Conservation (phyloP, 2,329 filamentous ascomycete genomes). For the Pseudogymnoascus sp. region DNA sequence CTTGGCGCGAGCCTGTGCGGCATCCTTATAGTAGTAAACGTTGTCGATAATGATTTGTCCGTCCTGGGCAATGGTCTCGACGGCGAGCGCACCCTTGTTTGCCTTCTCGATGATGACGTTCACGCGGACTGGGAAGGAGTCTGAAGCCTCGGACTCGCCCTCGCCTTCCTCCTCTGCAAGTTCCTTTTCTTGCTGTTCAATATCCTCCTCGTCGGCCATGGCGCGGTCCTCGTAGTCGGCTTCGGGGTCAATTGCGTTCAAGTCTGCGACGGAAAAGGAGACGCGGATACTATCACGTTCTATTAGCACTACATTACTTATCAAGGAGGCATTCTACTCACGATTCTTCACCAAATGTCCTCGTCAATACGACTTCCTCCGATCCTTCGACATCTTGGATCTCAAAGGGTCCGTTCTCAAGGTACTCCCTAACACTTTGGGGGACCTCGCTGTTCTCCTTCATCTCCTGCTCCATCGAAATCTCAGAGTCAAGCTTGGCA, state of each 20-base stretch:
- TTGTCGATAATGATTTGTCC: conserved; percentile 83
- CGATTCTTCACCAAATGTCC: conserved; percentile 82
- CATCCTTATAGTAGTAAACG: conserved; percentile 76
- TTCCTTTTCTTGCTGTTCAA: conserved; percentile 44
- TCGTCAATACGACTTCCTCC: conserved; percentile 78
- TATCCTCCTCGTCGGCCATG: conserved; percentile 45
- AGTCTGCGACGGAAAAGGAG: conserved; percentile 76
- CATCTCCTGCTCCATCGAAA: conserved; percentile 75
- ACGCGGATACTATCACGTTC: conserved; percentile 55
- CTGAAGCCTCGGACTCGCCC: conserved; percentile 38
- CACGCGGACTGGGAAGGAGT: conserved; percentile 69
- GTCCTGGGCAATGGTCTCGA: conserved; percentile 80
- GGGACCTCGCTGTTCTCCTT: conserved; percentile 61
- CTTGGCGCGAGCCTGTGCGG: conserved; percentile 66
- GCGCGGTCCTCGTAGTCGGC: conserved; percentile 48
- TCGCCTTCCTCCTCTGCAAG: conserved; percentile 51
- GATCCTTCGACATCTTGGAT: conserved; percentile 73
- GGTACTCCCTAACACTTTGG: conserved; percentile 74
- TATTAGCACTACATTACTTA: neutral
- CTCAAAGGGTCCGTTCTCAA: conserved; percentile 78
- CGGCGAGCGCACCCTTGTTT: conserved; percentile 67
- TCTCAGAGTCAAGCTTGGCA: conserved; percentile 76
- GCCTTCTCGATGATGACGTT: conserved; percentile 86
- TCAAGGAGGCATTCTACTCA: conserved; percentile 34
- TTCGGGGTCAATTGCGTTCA: conserved; percentile 57